Evolutionary conservation across 164 flowering plant species (phyloP).

Genomic region (Magnolia sinica): DNA sequence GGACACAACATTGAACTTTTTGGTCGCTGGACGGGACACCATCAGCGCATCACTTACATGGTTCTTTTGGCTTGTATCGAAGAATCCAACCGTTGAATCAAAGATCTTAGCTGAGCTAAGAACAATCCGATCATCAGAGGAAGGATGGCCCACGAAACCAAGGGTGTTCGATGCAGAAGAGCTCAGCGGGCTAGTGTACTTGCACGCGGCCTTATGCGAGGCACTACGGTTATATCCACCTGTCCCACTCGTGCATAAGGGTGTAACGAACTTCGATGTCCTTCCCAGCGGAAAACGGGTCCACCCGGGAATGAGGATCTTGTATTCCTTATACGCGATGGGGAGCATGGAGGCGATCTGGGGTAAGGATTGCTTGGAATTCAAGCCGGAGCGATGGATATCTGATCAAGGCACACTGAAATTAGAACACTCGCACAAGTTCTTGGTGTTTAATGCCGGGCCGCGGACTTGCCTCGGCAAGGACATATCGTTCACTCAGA

Average conservation of each 20-base stretch:
- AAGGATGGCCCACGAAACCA: not conserved
- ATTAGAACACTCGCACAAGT: conserved; percentile 34
- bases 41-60: conserved; percentile 34
- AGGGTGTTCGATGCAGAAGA: conserved; percentile 13
- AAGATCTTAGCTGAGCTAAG: conserved; percentile 30
- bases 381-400: conserved; percentile 60
- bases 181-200: conserved; percentile 23
- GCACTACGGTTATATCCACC: conserved; percentile 48
- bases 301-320: conserved; percentile 17
- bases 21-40: conserved; percentile 38
- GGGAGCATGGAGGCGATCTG: conserved; percentile 41
- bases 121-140: not conserved
- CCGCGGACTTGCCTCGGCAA: conserved; percentile 50
- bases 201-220: conserved; percentile 45
- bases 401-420: conserved; percentile 15
- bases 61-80: conserved; percentile 36
- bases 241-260: conserved; percentile 34
- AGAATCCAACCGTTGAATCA: conserved; percentile 26
- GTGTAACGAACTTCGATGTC: conserved; percentile 16
- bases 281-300: conserved; percentile 42
- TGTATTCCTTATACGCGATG: conserved; percentile 28
- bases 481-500: conserved; percentile 31
- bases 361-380: conserved; percentile 52
- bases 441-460: conserved; percentile 39
- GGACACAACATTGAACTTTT: conserved; percentile 24